A percentile compares a stretch with the other conserved stretches of the same genome.
phyloP scores from a whole-genome alignment of 352 stramenopile species.

The Albugo candida region DNA sequence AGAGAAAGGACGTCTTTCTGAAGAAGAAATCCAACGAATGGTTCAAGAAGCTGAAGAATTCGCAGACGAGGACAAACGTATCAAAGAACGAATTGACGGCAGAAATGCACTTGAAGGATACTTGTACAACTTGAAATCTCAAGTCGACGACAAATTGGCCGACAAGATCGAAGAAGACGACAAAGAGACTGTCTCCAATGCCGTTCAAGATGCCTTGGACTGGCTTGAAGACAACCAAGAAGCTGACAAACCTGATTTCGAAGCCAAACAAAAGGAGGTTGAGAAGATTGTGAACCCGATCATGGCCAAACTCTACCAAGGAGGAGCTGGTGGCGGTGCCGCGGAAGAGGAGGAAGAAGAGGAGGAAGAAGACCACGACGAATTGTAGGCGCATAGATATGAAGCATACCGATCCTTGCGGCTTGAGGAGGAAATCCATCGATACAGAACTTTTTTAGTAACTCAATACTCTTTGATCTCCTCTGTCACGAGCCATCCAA shows the following conservation, averaged over 20 bases:
- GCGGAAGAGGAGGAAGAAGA: conserved; percentile 62
- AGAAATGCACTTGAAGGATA: conserved; percentile 95
- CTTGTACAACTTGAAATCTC: conserved; percentile 92
- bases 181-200: conserved; percentile 75
- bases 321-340: conserved; percentile 35
- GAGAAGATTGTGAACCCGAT: conserved; percentile 97
- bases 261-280: conserved; percentile 97
- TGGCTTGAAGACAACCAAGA: conserved; percentile 99
- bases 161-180: conserved; percentile 94
- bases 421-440: too few relatives aligned
- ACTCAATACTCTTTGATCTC: too few relatives aligned
- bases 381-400: conserved; percentile 66
- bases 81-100: conserved; percentile 93
- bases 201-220: conserved; percentile 95
- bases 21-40: conserved; percentile 99
- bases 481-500: too few relatives aligned
- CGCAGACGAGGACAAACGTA: conserved; percentile 95
- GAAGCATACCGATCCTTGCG: too few relatives aligned
- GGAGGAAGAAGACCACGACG: conserved; percentile 81
- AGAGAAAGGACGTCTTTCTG: conserved; percentile 95
- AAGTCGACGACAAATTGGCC: conserved; percentile 84
- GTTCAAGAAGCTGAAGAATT: conserved; percentile 95
- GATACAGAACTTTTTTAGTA: too few relatives aligned
- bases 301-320: conserved; percentile 95
- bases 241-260: conserved; percentile 95